Conservation (phyloP, 2,329 filamentous ascomycete species). For the Acrodontium crateriforme region DNA sequence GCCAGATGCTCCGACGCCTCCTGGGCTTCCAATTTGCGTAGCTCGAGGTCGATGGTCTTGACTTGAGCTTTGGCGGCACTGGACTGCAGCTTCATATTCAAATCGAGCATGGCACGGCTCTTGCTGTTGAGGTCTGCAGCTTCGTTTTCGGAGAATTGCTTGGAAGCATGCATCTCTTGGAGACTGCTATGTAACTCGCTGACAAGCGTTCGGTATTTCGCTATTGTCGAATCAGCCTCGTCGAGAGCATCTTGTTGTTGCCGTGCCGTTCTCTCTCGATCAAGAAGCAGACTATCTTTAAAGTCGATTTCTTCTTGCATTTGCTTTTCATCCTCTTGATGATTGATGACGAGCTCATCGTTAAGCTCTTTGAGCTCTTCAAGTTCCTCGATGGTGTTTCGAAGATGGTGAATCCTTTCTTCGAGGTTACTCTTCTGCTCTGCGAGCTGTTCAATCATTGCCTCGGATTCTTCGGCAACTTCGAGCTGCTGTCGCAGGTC, state of each 20-base stretch:
- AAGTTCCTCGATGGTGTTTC: constrained; percentile 69
- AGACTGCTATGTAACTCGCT: constrained; percentile 72
- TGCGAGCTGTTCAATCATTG: constrained; percentile 85
- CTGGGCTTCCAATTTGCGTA: constrained; percentile 73
- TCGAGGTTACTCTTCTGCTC: constrained; percentile 74
- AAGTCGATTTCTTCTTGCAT: constrained; percentile 88
- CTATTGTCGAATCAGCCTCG: constrained; percentile 81
- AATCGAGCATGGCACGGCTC: constrained; percentile 88
- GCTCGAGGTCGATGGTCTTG: constrained; percentile 85
- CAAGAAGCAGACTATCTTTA: constrained; percentile 70
- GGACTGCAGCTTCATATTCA: constrained; percentile 85
- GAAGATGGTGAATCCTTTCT: constrained; percentile 72
- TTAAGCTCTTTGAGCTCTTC: constrained; percentile 84
- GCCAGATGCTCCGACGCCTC: constrained; percentile 78
- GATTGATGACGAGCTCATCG: constrained; percentile 87
- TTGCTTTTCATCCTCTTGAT: constrained; percentile 85
- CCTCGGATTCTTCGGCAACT: constrained; percentile 72
- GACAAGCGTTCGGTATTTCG: constrained; percentile 78
- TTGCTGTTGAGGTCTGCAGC: constrained; percentile 79
- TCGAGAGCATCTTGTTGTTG: constrained; percentile 70
- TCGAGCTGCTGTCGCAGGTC: constrained; percentile 87
- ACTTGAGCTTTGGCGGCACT: constrained; percentile 84
- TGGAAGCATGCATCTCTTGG: constrained; percentile 82
- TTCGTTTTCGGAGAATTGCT: constrained; percentile 83
- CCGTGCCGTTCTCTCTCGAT: constrained; percentile 57